Conservation (phyloP, 2,329 filamentous ascomycete genomes). For the Aspergillus pseudoterreus region DNA sequence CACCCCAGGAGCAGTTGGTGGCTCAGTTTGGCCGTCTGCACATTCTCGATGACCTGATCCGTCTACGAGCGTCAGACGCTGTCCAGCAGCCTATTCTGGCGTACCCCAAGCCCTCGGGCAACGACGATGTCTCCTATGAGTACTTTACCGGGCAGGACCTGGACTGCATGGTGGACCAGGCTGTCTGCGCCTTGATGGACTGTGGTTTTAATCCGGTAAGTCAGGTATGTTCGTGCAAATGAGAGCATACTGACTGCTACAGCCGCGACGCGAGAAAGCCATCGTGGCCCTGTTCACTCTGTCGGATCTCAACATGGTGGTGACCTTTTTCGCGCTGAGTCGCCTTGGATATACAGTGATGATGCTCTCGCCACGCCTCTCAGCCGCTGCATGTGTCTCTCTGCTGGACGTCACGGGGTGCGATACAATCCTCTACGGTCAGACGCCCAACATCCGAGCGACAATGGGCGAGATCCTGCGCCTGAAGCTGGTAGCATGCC, state of each 20-base stretch:
- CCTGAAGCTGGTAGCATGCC: constrained; percentile 21
- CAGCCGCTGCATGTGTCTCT: constrained; percentile 38
- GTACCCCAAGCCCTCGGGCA: constrained; percentile 31
- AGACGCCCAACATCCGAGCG: constrained; percentile 28
- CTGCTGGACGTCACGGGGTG: constrained; percentile 36
- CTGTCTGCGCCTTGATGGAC: constrained; percentile 29
- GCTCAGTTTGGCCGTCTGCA: constrained; percentile 37
- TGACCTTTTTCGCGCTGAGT: constrained; percentile 44
- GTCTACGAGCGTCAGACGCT: constrained; percentile 35
- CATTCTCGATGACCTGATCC: constrained; percentile 42
- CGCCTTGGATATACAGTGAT: constrained; percentile 44
- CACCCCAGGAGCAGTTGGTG: constrained; percentile 16
- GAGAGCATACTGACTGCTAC: not conserved
- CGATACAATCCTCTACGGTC: constrained; percentile 36
- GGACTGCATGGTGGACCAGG: constrained; percentile 40
- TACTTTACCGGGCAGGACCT: constrained; percentile 41
- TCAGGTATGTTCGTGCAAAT: too few species aligned
- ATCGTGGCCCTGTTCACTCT: constrained; percentile 39
- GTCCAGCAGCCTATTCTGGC: constrained; percentile 42
- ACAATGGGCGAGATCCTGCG: constrained; percentile 28
- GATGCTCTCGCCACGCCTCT: constrained; percentile 43
- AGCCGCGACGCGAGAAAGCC: constrained; percentile 16
- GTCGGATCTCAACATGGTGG: constrained; percentile 42
- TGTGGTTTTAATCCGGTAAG: constrained; percentile 15
- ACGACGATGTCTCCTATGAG: constrained; percentile 34